A percentile compares a stretch with the other conserved stretches of the same genome.
Evolutionary conservation across 805 yeast genomes (phyloP).

Genomic region (Saturnispora serradocipensis): DNA sequence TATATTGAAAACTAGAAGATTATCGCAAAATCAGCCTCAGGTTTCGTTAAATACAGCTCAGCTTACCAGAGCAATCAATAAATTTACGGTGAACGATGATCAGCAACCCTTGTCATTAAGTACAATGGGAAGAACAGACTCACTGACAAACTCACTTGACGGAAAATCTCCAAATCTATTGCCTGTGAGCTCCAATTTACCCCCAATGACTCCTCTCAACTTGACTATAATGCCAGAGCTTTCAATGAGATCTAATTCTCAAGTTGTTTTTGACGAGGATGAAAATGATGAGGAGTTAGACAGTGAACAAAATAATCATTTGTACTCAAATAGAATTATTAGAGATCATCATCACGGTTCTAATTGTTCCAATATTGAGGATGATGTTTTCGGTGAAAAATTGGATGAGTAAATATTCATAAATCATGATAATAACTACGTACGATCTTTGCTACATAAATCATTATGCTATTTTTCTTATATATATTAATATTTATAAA

Average conservation of each 20-base stretch:
- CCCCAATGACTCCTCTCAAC: slow-evolving; percentile 31
- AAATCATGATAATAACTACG: background rate
- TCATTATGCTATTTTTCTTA: background rate
- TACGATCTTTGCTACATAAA: background rate
- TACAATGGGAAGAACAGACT: slow-evolving; percentile 17
- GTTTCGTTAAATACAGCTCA: background rate
- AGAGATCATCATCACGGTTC: background rate
- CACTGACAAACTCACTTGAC: slow-evolving; percentile 22
- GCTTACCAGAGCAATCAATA: background rate
- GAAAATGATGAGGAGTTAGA: slow-evolving; percentile 7
- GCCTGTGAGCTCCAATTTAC: slow-evolving; percentile 28
- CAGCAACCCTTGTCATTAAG: background rate
- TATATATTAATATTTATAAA: background rate
- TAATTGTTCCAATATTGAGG: slow-evolving; percentile 3
- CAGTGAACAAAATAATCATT: background rate
- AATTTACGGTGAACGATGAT: background rate
- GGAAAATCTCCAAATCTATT: slow-evolving; percentile 28
- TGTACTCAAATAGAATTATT: background rate
- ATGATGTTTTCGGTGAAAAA: slow-evolving; percentile 11
- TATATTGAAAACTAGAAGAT: background rate
- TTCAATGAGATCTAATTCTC: slow-evolving; percentile 5
- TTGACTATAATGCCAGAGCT: slow-evolving; percentile 20
- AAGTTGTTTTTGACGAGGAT: slow-evolving; percentile 12
- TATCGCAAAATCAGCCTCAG: background rate
- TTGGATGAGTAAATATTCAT: slow-evolving; percentile 6